These are phyloP conservation scores for Patellifolia procumbens DNA, from an alignment of 179 eudicot genomes.

Conservation along the genomic window DNA sequence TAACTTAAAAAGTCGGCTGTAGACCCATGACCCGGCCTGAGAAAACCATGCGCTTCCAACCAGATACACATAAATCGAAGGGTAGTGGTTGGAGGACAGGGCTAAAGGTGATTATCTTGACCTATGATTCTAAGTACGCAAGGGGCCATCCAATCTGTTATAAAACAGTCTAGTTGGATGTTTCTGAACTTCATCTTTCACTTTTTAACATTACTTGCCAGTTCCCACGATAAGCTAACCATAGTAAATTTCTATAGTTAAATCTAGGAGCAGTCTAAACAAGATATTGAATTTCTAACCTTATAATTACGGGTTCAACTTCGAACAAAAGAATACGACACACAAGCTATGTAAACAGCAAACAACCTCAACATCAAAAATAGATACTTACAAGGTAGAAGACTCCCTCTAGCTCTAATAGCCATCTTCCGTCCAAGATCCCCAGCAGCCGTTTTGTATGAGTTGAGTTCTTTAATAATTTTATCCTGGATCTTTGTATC, in stretches of 20 bases:
- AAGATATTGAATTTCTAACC: background rate
- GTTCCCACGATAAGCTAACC: background rate
- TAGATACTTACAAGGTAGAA: slow-evolving; percentile 63
- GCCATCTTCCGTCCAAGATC: slow-evolving; percentile 95
- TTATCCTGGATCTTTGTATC: slow-evolving; percentile 78
- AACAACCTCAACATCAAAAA: background rate
- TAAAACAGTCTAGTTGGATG: background rate
- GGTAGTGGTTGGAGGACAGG: background rate
- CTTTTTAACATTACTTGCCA: background rate
- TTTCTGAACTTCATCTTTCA: background rate
- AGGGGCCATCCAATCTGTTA: background rate
- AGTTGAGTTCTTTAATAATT: slow-evolving; percentile 74
- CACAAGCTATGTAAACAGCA: slow-evolving; percentile 1
- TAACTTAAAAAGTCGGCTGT: no score
- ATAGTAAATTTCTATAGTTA: background rate
- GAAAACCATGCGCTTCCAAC: no score
- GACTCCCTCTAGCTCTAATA: slow-evolving; percentile 69
- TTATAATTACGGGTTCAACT: background rate
- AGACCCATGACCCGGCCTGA: no score
- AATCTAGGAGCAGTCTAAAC: background rate
- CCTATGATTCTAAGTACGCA: background rate
- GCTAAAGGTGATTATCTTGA: background rate
- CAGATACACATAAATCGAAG: background rate
- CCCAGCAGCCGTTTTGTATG: slow-evolving; percentile 68
- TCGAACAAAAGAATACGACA: background rate